phyloP scores from a whole-genome alignment of 2,329 filamentous ascomycete genomes.

The Fusarium nanum region DNA sequence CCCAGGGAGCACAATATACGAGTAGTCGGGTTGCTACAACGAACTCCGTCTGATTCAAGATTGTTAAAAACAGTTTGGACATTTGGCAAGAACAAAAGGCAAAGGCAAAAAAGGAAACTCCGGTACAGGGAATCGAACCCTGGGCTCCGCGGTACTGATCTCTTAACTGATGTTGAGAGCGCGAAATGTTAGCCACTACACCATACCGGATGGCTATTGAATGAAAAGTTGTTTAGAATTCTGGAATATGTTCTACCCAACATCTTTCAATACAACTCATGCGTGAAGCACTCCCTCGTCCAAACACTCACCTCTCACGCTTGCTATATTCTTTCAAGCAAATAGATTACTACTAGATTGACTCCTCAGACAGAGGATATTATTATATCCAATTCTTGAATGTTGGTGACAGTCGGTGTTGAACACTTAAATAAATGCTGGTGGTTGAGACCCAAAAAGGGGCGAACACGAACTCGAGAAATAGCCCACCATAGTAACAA shows the following conservation, averaged over 20 bases:
- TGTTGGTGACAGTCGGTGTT: fast-evolving
- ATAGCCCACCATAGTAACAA: neutral
- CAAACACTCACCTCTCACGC: neutral
- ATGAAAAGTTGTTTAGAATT: too few relatives aligned
- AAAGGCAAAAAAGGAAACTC: slow-evolving; percentile 6
- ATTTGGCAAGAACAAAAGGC: too few relatives aligned
- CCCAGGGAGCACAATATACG: neutral
- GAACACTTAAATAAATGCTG: neutral
- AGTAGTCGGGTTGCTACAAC: neutral
- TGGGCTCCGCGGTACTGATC: slow-evolving; percentile 44
- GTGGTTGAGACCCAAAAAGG: neutral
- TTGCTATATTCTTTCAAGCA: neutral
- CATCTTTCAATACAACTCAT: too few relatives aligned
- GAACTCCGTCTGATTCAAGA: neutral
- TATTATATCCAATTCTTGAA: neutral
- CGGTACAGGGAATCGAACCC: slow-evolving; percentile 48
- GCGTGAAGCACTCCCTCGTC: neutral
- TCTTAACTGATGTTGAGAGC: slow-evolving; percentile 44
- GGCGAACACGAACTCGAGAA: neutral
- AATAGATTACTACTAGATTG: neutral
- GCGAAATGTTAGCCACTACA: slow-evolving; percentile 52
- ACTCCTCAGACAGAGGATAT: fast-evolving
- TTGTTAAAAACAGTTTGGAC: too few relatives aligned
- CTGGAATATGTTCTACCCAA: too few relatives aligned
- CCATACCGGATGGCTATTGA: slow-evolving; percentile 45